These are phyloP conservation scores for Naganishia friedmannii DNA, from an alignment of 768 basidiomycete genomes.

Conservation along the genomic window DNA sequence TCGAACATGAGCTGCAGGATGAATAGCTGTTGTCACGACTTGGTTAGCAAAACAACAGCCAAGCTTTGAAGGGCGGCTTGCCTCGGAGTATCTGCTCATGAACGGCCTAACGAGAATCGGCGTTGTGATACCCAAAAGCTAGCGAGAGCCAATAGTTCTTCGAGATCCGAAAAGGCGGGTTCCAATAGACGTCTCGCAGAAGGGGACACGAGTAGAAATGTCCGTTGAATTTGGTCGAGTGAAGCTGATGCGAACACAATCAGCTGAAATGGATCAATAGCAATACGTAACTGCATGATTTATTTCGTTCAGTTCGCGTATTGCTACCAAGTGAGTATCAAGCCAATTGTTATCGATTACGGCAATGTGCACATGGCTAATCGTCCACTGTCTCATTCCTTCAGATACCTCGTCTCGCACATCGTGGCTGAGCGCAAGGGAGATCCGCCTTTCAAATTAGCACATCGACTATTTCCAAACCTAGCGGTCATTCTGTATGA, in stretches of 20 bases:
- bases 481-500: too few relatives aligned
- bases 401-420: too few relatives aligned
- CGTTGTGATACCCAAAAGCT: constrained; percentile 36
- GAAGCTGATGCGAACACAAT: constrained; percentile 35
- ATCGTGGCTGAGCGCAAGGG: too few relatives aligned
- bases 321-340: too few relatives aligned
- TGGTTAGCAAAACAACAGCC: background rate
- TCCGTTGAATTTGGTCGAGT: constrained; percentile 34
- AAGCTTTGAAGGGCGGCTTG: constrained; percentile 14
- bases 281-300: too few relatives aligned
- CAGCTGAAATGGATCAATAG: too few relatives aligned
- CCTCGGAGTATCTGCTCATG: constrained; percentile 41
- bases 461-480: too few relatives aligned
- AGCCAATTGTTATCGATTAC: too few relatives aligned
- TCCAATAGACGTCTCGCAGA: constrained; percentile 30
- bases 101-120: constrained; percentile 45
- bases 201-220: constrained; percentile 31
- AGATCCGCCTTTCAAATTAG: too few relatives aligned
- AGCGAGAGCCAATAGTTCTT: constrained; percentile 37
- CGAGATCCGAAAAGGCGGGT: constrained; percentile 41
- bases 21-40: constrained; percentile 38
- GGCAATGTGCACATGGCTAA: too few relatives aligned
- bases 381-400: too few relatives aligned
- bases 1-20: constrained; percentile 50
- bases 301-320: too few relatives aligned